These are phyloP conservation scores for Cladophialophora psammophila DNA, from an alignment of 2,329 filamentous ascomycete species.

Conservation along the genomic window DNA sequence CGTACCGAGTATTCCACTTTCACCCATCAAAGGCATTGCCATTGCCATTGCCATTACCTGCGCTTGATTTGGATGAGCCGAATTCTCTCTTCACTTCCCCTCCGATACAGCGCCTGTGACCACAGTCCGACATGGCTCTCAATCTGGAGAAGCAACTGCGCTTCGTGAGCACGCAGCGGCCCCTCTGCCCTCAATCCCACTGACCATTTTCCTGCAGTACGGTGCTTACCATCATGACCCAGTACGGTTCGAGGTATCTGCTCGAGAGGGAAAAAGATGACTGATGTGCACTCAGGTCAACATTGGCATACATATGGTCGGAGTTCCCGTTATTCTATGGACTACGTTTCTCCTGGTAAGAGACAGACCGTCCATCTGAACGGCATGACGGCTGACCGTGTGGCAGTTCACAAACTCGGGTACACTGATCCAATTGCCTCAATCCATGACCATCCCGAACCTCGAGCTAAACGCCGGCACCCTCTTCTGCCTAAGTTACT, in stretches of 20 bases:
- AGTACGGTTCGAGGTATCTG: slow-evolving; percentile 50
- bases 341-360: slow-evolving; percentile 67
- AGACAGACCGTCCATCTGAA: slow-evolving; percentile 9
- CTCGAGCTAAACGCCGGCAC: slow-evolving; percentile 68
- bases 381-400: slow-evolving; percentile 19
- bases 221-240: slow-evolving; percentile 71
- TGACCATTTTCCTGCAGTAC: slow-evolving; percentile 57
- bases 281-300: slow-evolving; percentile 59
- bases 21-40: slow-evolving; percentile 1
- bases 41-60: not conserved
- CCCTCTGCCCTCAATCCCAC: slow-evolving; percentile 32
- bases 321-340: slow-evolving; percentile 67
- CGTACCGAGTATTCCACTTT: not conserved
- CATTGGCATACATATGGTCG: slow-evolving; percentile 68
- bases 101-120: slow-evolving; percentile 4
- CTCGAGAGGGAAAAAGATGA: slow-evolving; percentile 5
- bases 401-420: slow-evolving; percentile 63
- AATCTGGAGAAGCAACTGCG: slow-evolving; percentile 72
- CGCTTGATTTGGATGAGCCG: slow-evolving; percentile 26
- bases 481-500: slow-evolving; percentile 68
- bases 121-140: slow-evolving; percentile 44
- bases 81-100: not conserved
- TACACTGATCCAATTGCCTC: slow-evolving; percentile 61
- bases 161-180: slow-evolving; percentile 60
- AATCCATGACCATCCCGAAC: slow-evolving; percentile 61